Conservation (phyloP, 495 filamentous ascomycete genomes). For the Peziza echinospora region DNA sequence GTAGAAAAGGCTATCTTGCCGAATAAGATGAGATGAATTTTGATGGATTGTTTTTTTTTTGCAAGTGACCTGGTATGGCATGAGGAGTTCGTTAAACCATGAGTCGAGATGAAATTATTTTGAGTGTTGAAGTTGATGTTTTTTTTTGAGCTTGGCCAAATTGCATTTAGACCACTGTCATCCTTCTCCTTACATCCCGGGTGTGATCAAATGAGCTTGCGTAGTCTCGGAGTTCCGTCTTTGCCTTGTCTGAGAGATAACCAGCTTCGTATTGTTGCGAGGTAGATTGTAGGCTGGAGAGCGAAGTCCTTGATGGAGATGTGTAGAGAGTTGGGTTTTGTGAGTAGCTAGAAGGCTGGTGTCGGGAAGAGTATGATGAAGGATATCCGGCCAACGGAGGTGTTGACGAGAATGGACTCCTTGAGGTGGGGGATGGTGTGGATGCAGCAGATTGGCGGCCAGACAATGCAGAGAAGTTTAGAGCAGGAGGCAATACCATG, state of each 20-base stretch:
- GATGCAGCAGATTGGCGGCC: constrained; percentile 7
- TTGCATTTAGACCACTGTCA: constrained; percentile 20
- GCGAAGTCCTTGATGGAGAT: constrained; percentile 60
- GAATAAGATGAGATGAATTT: too few species aligned
- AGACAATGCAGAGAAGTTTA: constrained; percentile 33
- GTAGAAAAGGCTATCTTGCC: too few species aligned
- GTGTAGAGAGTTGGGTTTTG: constrained; percentile 13
- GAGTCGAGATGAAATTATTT: too few species aligned
- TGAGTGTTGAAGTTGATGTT: too few species aligned
- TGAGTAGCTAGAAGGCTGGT: constrained; percentile 10
- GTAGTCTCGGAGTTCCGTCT: constrained; percentile 64
- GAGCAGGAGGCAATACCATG: constrained; percentile 49
- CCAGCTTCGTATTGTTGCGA: constrained; percentile 31
- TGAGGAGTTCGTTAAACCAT: too few species aligned
- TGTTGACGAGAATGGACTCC: constrained; percentile 18
- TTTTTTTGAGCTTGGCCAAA: too few species aligned
- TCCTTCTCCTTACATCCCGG: constrained; percentile 39
- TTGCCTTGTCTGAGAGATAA: constrained; percentile 49
- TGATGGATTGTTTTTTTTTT: too few species aligned
- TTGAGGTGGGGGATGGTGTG: constrained; percentile 8
- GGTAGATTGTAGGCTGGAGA: constrained; percentile 53
- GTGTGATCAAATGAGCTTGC: constrained; percentile 72
- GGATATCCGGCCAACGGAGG: constrained; percentile 14
- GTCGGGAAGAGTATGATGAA: constrained; percentile 21
- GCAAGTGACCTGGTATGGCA: too few species aligned